Conservation (phyloP, 2,329 filamentous ascomycete species). For the Colletotrichum sp. region DNA sequence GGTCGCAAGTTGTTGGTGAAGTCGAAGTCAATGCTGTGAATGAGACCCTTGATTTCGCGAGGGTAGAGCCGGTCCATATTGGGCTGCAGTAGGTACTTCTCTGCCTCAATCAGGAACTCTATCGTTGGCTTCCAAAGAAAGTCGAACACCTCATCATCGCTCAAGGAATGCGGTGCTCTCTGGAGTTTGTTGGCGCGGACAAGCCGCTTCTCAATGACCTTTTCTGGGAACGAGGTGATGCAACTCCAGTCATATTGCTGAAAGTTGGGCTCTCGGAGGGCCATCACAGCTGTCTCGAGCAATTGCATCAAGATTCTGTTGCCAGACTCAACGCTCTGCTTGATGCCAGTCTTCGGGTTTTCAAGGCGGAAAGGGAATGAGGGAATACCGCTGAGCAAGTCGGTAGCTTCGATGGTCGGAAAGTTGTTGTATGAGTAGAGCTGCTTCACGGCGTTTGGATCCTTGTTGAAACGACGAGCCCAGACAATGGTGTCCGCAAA, state of each 20-base stretch:
- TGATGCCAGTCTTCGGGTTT: neutral
- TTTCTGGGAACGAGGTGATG: neutral
- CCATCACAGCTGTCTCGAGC: neutral
- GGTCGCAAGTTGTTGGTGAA: neutral
- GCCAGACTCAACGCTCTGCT: neutral
- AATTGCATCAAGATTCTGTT: neutral
- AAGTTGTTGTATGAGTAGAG: slow-evolving; percentile 21
- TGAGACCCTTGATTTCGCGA: neutral
- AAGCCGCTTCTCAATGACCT: neutral
- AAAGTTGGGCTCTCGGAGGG: neutral
- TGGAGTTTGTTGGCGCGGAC: neutral
- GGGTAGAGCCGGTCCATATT: neutral
- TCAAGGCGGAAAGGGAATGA: neutral
- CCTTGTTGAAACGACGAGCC: slow-evolving; percentile 36
- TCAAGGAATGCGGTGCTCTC: neutral
- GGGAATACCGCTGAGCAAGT: neutral
- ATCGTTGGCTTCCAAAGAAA: neutral
- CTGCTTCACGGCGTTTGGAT: slow-evolving; percentile 16
- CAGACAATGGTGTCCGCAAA: slow-evolving; percentile 29
- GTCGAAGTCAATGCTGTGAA: neutral
- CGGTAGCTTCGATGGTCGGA: neutral
- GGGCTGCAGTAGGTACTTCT: neutral
- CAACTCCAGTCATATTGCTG: neutral
- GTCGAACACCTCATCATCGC: neutral
- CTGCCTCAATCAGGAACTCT: neutral